Evolutionary conservation across 768 basidiomycete species (phyloP).

Genomic region (Trametes coccinea): DNA sequence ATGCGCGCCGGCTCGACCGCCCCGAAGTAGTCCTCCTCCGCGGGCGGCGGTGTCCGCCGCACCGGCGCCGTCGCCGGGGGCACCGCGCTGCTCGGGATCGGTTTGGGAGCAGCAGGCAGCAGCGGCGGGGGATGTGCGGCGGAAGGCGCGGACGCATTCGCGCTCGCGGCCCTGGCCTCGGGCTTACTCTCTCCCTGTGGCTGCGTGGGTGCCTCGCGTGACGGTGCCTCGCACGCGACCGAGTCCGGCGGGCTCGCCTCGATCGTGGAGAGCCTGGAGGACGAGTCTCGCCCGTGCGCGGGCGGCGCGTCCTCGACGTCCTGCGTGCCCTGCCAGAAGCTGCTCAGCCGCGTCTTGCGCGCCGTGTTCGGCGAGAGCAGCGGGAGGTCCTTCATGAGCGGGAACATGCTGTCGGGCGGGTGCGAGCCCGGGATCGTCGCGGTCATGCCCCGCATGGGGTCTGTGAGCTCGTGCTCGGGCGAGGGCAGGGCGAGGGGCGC

Average conservation of each 20-base stretch:
- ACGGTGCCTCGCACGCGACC: conserved; percentile 2
- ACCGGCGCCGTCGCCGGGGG: conserved; percentile 34
- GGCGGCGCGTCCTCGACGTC: conserved; percentile 50
- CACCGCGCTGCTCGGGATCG: conserved; percentile 16
- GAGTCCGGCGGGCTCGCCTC: conserved; percentile 31
- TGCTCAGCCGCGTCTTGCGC: conserved; percentile 59
- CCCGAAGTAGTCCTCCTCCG: conserved; percentile 37
- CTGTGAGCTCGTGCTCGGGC: conserved; percentile 88
- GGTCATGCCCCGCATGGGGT: conserved; percentile 81
- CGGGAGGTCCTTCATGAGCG: conserved; percentile 35
- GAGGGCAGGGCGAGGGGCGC: conserved; percentile 86
- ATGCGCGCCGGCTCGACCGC: conserved; percentile 10
- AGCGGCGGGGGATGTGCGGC: background rate
- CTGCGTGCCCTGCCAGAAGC: conserved; percentile 78
- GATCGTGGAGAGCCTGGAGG: conserved; percentile 28
- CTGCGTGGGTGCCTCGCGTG: background rate
- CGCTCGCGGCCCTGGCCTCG: background rate
- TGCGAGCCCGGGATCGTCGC: conserved; percentile 67
- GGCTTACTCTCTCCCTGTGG: background rate
- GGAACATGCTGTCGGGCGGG: conserved; percentile 33
- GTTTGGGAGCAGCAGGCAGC: conserved; percentile 1
- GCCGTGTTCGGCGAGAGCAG: conserved; percentile 39
- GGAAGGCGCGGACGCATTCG: background rate
- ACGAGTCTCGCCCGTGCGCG: background rate
- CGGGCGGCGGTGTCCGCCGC: conserved; percentile 11